These are phyloP conservation scores for Scutellaria galericulata DNA, from an alignment of 257 asterid genomes.

Conservation along the genomic window DNA sequence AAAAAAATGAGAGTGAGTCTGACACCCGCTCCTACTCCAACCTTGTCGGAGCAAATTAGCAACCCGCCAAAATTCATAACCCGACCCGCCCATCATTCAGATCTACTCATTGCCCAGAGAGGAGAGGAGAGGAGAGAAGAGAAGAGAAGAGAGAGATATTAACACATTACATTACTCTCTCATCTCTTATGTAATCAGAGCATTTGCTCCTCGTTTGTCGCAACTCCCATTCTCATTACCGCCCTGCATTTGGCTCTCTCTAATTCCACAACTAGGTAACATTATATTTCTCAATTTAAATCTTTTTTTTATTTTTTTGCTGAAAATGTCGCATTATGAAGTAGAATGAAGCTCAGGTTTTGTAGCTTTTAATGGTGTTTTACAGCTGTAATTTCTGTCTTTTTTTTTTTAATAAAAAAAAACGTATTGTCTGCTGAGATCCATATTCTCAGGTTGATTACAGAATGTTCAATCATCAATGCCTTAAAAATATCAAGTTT, in stretches of 20 bases:
- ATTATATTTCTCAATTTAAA: background rate
- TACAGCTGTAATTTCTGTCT: background rate
- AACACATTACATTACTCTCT: background rate
- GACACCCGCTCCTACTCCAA: constrained; percentile 41
- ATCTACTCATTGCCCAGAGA: constrained; percentile 32
- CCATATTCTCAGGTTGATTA: constrained; percentile 1
- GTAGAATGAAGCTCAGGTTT: background rate
- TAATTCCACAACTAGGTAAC: constrained; percentile 19
- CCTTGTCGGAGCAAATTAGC: constrained; percentile 46
- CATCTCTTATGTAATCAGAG: background rate
- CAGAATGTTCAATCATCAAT: background rate
- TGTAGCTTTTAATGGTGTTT: constrained; percentile 11
- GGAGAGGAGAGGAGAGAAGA: constrained; percentile 13
- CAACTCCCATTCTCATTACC: too few species aligned
- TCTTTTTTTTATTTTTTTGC: background rate
- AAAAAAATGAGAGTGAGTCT: constrained; percentile 38
- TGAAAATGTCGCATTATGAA: background rate
- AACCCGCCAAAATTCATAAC: constrained; percentile 39
- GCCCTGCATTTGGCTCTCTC: constrained; percentile 33
- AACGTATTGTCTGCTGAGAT: background rate
- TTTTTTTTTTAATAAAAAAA: background rate
- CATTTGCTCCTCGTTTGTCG: constrained; percentile 6
- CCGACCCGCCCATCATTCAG: constrained; percentile 44
- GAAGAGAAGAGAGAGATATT: constrained; percentile 23
- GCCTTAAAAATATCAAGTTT: constrained; percentile 10